Conservation (phyloP, 2,329 filamentous ascomycete species). For the Fusarium anthophilum region DNA sequence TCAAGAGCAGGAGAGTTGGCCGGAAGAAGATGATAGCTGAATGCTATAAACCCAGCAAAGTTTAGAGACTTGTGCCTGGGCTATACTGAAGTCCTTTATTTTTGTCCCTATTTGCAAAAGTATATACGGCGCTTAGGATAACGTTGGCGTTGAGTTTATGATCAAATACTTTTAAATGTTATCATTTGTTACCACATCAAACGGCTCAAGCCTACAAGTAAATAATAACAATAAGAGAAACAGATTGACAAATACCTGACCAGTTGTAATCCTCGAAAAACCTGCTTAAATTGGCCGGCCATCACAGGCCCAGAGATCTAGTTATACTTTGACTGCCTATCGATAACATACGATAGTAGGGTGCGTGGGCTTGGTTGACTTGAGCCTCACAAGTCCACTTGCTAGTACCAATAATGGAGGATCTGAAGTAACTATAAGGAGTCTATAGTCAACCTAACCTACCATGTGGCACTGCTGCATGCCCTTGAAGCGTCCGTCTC, state of each 20-base stretch:
- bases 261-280: not conserved
- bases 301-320: not conserved
- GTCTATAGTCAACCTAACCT: no score
- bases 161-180: not conserved
- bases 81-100: not conserved
- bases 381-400: not conserved
- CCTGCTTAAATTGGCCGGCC: not conserved
- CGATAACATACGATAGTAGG: not conserved
- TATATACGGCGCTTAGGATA: not conserved
- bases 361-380: not conserved
- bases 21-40: constrained; percentile 47
- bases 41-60: constrained; percentile 43
- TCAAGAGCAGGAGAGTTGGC: constrained; percentile 43
- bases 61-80: constrained; percentile 27
- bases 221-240: not conserved
- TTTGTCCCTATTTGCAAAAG: not conserved
- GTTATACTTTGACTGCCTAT: not conserved
- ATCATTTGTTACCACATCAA: not conserved
- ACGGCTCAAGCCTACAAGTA: not conserved
- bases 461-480: not conserved
- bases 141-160: not conserved
- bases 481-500: not conserved
- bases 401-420: not conserved
- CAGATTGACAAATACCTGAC: not conserved
- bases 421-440: not conserved